Conservation (phyloP, 257 asterid species). For the Solanum bukasovii region DNA sequence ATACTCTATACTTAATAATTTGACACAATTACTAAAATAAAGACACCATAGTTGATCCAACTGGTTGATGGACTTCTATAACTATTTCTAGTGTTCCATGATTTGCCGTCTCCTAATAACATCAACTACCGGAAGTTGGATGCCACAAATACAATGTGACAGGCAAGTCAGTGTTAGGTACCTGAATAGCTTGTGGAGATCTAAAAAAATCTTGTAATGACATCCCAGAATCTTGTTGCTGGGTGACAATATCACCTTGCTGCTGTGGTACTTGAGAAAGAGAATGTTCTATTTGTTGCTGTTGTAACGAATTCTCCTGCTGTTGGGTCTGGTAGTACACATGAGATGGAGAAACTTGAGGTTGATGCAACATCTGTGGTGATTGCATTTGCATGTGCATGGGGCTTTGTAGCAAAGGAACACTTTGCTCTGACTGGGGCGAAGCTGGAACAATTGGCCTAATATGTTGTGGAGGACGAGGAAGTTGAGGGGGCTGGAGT, state of each 20-base stretch:
- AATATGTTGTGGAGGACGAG: constrained; percentile 71
- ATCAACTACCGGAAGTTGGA: neutral
- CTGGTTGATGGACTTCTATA: neutral
- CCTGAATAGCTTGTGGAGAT: constrained; percentile 88
- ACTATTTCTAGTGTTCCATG: neutral
- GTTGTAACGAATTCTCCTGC: constrained; percentile 33
- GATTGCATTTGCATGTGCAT: constrained; percentile 31
- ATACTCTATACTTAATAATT: neutral
- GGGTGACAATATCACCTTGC: constrained; percentile 37
- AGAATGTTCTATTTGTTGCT: constrained; percentile 32
- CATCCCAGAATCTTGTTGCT: constrained; percentile 62
- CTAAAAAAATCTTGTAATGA: constrained; percentile 55
- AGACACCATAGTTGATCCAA: neutral
- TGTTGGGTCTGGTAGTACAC: constrained; percentile 42
- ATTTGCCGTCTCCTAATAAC: neutral
- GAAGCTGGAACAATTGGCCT: constrained; percentile 68
- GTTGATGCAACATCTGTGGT: constrained; percentile 30
- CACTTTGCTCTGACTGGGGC: constrained; percentile 61
- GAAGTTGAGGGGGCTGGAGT: constrained; percentile 83
- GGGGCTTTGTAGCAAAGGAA: constrained; percentile 41
- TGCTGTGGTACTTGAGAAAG: constrained; percentile 24
- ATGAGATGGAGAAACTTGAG: constrained; percentile 32
- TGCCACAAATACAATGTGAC: neutral
- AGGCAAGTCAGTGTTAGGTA: neutral
- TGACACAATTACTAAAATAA: neutral